These are phyloP conservation scores for Nitzschia sp. DNA, from an alignment of 108 stramenopile genomes.

Conservation along the genomic window DNA sequence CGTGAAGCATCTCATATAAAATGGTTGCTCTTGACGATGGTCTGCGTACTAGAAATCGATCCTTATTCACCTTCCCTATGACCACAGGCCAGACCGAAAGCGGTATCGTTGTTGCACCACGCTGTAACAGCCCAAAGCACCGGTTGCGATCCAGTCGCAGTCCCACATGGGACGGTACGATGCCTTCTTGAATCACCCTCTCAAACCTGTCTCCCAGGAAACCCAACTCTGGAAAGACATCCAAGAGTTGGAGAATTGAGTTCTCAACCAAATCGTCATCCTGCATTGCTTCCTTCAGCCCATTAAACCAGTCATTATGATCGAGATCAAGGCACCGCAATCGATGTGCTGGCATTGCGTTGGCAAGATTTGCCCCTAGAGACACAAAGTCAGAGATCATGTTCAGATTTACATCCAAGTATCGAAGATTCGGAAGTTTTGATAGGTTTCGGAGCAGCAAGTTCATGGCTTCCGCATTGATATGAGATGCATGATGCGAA, in stretches of 20 bases:
- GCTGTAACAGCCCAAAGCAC: neutral
- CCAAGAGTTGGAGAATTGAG: neutral
- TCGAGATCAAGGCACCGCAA: neutral
- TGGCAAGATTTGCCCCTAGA: neutral
- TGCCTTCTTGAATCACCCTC: neutral
- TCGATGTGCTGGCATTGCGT: neutral
- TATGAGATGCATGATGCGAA: neutral
- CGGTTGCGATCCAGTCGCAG: neutral
- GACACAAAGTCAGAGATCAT: neutral
- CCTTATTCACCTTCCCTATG: neutral
- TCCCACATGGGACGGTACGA: neutral
- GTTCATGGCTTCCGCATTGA: neutral
- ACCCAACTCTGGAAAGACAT: neutral
- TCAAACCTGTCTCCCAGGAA: neutral
- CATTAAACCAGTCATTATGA: neutral
- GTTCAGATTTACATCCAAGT: neutral
- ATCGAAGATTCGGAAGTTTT: neutral
- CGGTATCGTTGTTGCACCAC: neutral
- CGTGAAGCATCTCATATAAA: neutral
- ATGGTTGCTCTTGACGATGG: neutral
- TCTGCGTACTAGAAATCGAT: neutral
- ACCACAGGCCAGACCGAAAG: neutral
- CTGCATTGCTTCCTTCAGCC: neutral
- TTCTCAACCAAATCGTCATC: neutral
- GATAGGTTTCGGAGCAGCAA: neutral